Base-by-base conservation (phyloP, 305 asterid genomes). In the Solanum hybrid region DNA sequence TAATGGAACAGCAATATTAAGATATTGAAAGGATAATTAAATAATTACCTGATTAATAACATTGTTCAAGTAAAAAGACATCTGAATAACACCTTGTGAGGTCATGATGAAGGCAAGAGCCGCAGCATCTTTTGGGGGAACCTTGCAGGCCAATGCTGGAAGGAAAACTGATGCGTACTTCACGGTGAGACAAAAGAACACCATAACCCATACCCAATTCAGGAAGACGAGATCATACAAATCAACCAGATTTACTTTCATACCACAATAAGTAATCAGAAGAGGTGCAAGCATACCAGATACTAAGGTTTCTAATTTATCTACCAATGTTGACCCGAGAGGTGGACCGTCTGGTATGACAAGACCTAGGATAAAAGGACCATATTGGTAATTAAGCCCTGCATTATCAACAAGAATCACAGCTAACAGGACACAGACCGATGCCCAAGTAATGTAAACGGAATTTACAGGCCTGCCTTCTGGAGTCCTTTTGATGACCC, bases 261-360 rank as follows among this genome's bases (percentile, higher is more conserved):
- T 92, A 87, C 98, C 98, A 76, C 97, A 95, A 77, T 71, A 93
- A 7, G 99, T 94, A 22, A 96, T 91, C 88, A 96, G n/a, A 17
- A 97, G 95, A 2, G 99, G 99, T 19, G 95, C 95, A 85, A 96
- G 56, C 92, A 97, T 34, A 37, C 99, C 99, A 19, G 94, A 93
- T 3, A 94, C 88, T 7, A 95, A 2, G 7, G 98, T 94, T 84
- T 97, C 99, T 91, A 97, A 86, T 91, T 93, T 92, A 37, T 96
- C 95, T 77, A 93, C 98, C 71, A 97, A 89, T 12, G 99, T 94
- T 14, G 99, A 92, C 27, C 99, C 99, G 38, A 97, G 84, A 38
- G 99, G 99, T 0, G 99, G 99, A 14, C 99, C 99, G 29, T 93
- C 96, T 0, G 99, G 99, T 86, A 96, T 95, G 0, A 91, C 94